phyloP scores from a whole-genome alignment of 257 asterid species.

The Galeopsis tetrahit region DNA sequence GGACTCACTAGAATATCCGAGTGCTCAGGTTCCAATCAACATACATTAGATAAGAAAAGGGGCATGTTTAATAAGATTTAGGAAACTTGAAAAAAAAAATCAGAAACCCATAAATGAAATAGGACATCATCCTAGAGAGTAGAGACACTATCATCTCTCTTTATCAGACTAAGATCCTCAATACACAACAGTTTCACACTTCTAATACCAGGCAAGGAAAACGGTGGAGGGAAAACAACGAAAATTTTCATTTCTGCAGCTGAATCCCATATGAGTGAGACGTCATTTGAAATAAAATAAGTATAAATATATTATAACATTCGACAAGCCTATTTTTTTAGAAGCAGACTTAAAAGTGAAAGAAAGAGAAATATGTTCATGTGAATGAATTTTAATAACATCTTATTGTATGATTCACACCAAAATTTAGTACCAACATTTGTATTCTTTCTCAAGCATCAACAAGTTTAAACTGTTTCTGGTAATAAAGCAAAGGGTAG shows the following conservation, averaged over 20 bases:
- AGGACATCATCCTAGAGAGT: not conserved
- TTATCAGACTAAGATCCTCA: not conserved
- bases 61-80: not conserved
- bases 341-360: conserved; percentile 16
- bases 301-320: not conserved
- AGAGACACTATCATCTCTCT: not conserved
- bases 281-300: not conserved
- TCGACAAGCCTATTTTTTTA: not conserved
- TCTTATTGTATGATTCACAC: not conserved
- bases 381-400: not conserved
- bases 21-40: not conserved
- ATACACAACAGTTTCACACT: not conserved
- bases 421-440: not conserved
- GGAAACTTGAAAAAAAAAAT: not conserved
- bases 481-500: not conserved
- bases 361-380: not conserved
- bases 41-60: not conserved
- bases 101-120: not conserved
- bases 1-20: not conserved
- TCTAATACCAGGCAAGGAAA: conserved; percentile 11
- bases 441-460: not conserved
- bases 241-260: not conserved
- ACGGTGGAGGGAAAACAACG: not conserved
- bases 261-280: conserved; percentile 2
- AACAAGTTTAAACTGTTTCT: not conserved